Base-by-base conservation (phyloP, 768 basidiomycete genomes). In the Tulasnella sp. region DNA sequence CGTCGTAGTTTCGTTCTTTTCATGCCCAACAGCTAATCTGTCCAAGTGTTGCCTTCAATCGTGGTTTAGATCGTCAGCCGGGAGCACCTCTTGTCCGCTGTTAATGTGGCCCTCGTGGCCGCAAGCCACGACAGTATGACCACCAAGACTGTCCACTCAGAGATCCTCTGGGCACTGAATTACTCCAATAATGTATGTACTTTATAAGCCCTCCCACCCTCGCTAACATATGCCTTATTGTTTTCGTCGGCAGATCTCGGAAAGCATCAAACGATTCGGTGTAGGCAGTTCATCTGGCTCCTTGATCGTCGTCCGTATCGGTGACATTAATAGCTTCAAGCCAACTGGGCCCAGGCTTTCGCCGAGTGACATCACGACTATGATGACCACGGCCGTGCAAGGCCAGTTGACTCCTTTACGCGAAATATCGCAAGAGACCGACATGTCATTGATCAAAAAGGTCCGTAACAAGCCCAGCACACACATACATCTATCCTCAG, bases 121-220 rank as follows among this genome's bases (percentile, higher is more conserved):
- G 75, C 79, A 27, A 69, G 78, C 2, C 78, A 83, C 43, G 75
- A 73, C 21, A 66, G 73, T 0, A 73, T 94, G 59, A 77, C 84
- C 49, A 92, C 93, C 1, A 89, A 85, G 72, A 90, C 91, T 1
- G 72, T 92, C 0, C 92, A 97, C 67, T 91, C 91, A 0, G 93
- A 98, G 70, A 78, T 97, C 52, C 74, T 97, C n/a, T 92, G 86
- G 76, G 72, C 80, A 21, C 74, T 97, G 49, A 90, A 87, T 63
- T 91, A 92, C 1, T 88, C 83, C 3, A 87, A 89, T 63, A 96
- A 93, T 68, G 90, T 88, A 55, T 49, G 75, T 65, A 2, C 25
- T 66, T n/a, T 10, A 22, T 15, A 19, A 30, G 4, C 21, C 22
- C 8, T 19, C 54, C 19, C 7, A 25, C 21, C 30, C 27, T 2